These are phyloP conservation scores for Acanthamoeba castellanii DNA, from an alignment of 208 protist genomes.

Conservation along the genomic window DNA sequence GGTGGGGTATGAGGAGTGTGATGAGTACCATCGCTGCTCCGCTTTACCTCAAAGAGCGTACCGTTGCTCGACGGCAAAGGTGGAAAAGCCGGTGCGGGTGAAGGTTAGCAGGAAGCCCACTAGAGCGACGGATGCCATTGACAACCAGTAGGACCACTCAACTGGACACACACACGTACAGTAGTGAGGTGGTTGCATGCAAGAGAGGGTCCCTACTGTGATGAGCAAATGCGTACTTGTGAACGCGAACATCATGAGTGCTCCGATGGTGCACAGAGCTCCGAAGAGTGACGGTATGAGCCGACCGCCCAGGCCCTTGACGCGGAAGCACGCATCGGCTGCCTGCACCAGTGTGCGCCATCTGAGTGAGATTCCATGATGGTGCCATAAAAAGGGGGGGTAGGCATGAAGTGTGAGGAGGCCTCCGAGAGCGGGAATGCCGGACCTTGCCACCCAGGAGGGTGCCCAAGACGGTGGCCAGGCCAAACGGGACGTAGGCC, in stretches of 20 bases:
- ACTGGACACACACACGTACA: neutral
- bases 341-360: neutral
- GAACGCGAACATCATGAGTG: neutral
- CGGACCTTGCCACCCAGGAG: neutral
- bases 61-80: conserved; percentile 35
- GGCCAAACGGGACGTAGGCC: neutral
- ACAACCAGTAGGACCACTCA: conserved; percentile 8
- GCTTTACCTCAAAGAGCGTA: neutral
- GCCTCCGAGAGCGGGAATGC: no score
- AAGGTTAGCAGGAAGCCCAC: neutral
- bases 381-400: neutral
- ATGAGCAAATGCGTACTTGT: neutral
- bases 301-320: conserved; percentile 33
- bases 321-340: neutral
- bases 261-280: neutral
- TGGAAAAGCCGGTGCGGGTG: neutral
- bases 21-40: no score
- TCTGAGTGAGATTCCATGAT: neutral
- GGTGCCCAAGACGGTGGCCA: neutral
- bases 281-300: neutral
- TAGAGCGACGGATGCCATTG: neutral
- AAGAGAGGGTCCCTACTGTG: no score
- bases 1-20: neutral
- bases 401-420: neutral
- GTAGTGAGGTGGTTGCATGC: neutral